These are phyloP conservation scores for Quillaja saponaria DNA, from an alignment of 306 rosid genomes.

Conservation along the genomic window DNA sequence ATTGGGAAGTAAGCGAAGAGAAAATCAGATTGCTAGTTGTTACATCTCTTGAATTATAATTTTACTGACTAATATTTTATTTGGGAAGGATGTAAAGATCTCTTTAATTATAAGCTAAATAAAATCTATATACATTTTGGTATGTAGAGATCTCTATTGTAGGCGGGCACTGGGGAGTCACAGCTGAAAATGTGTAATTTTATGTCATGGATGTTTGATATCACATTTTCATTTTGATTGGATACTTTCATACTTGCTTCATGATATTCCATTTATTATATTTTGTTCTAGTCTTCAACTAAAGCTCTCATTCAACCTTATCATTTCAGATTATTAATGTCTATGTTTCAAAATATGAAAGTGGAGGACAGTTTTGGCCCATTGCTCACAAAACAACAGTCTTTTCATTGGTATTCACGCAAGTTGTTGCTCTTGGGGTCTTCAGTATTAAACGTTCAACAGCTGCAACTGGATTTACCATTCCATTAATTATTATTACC, in stretches of 20 bases:
- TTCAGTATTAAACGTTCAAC: slow-evolving; percentile 73
- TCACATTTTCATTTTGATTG: not conserved
- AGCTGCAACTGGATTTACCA: slow-evolving; percentile 72
- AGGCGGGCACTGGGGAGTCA: not conserved
- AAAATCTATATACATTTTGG: not conserved
- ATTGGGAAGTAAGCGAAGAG: too few relatives aligned
- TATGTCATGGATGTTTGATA: not conserved
- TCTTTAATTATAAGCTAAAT: too few relatives aligned
- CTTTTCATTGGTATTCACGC: slow-evolving; percentile 66
- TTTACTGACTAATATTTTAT: too few relatives aligned
- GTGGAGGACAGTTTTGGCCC: slow-evolving; percentile 84
- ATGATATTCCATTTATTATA: not conserved
- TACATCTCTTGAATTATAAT: too few relatives aligned
- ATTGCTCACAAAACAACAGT: slow-evolving; percentile 67
- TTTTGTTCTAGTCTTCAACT: not conserved
- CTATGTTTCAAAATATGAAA: slow-evolving; percentile 63
- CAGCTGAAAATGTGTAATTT: slow-evolving; percentile 1
- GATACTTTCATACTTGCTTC: slow-evolving; percentile 16
- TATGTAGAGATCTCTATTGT: too few relatives aligned
- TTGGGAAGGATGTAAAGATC: too few relatives aligned
- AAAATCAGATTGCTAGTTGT: too few relatives aligned
- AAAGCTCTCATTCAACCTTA: slow-evolving; percentile 3
- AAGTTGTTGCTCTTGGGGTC: slow-evolving; percentile 82
- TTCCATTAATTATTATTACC: slow-evolving; percentile 71
- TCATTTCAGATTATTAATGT: slow-evolving; percentile 74